Base-by-base conservation (phyloP, 1,284 basidiomycete genomes). In the Leccinum variabile region DNA sequence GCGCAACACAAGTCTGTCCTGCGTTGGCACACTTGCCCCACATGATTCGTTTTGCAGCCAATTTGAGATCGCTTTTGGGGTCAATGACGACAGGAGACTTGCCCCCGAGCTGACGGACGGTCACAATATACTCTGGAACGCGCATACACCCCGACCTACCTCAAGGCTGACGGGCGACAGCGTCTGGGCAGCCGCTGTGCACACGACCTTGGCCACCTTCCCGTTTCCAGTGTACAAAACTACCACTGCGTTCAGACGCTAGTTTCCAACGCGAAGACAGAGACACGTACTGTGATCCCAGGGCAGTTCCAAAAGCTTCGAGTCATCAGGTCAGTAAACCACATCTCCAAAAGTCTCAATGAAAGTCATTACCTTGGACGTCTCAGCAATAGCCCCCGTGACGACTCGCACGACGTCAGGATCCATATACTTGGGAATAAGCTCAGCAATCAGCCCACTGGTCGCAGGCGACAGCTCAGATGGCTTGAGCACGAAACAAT, bases 61-160 rank as follows among this genome's bases (percentile, higher is more conserved):
- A 74, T 60, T 83, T 79, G 60, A 91, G 73, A 70, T 92, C 85
- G 65, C 82, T 82, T 56, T 80, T 82, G 1, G 89, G 80, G 70
- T 95, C 90, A 57, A 97, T 78, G 68, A 95, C 84, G 13, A 89
- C 90, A 1, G 95, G 94, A 18, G 88, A 92, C 78, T 97, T 97
- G 59, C 77, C 75, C 1, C 77, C 77, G 25, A 77, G 77, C 75
- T 78, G 44, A 50, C 52, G 41, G 22, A 56, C 5, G 2, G 30
- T 65, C 54, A 65, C 3, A 1, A n/a, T 11, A 8, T 49, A 6
- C n/a, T 32, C 25, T 9, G 10, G 2, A 16, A 41, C 2, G 14
- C 35, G 44, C 37, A 61, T 41, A 37, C 3, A 44, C 9, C 3
- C 2, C 3, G 3, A 68, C 71, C 1, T 50, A 87, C 87, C 80